Conservation (phyloP, 805 yeast genomes). For the Kodamaea kaohsiungensis region DNA sequence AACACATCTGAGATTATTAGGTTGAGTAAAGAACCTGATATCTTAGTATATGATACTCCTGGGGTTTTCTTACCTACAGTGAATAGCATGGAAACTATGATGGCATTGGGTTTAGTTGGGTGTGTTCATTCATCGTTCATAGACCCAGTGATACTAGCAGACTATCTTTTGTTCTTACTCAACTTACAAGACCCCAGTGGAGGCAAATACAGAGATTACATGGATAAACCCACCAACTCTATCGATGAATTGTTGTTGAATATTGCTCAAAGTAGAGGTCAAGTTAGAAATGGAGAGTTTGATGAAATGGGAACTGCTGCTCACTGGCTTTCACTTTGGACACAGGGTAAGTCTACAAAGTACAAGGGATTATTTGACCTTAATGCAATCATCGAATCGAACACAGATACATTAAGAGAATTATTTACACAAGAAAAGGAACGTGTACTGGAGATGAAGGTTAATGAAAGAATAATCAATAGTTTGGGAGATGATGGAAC, state of each 20-base stretch:
- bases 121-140: slow-evolving; percentile 68
- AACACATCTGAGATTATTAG: slow-evolving; percentile 74
- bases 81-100: slow-evolving; percentile 65
- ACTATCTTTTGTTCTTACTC: slow-evolving; percentile 72
- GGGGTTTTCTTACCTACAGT: slow-evolving; percentile 86
- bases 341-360: slow-evolving; percentile 48
- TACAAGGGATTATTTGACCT: slow-evolving; percentile 38
- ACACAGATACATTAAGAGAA: slow-evolving; percentile 23
- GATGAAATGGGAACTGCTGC: slow-evolving; percentile 65
- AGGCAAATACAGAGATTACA: slow-evolving; percentile 44
- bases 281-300: slow-evolving; percentile 34
- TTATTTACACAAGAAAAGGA: slow-evolving; percentile 29
- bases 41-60: slow-evolving; percentile 84
- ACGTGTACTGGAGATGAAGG: slow-evolving; percentile 28
- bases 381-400: slow-evolving; percentile 31
- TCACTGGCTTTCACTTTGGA: slow-evolving; percentile 62
- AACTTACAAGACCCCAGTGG: slow-evolving; percentile 61
- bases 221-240: slow-evolving; percentile 69
- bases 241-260: slow-evolving; percentile 54
- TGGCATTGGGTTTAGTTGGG: slow-evolving; percentile 71
- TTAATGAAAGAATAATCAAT: slow-evolving; percentile 28
- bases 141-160: slow-evolving; percentile 86
- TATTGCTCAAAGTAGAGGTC: slow-evolving; percentile 44
- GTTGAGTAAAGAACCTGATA: slow-evolving; percentile 58
- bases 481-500: slow-evolving; percentile 45